Percentiles rank a stretch among this genome's conserved stretches.
Conservation (phyloP, 352 stramenopile species). For the Phytophthora capsici region DNA sequence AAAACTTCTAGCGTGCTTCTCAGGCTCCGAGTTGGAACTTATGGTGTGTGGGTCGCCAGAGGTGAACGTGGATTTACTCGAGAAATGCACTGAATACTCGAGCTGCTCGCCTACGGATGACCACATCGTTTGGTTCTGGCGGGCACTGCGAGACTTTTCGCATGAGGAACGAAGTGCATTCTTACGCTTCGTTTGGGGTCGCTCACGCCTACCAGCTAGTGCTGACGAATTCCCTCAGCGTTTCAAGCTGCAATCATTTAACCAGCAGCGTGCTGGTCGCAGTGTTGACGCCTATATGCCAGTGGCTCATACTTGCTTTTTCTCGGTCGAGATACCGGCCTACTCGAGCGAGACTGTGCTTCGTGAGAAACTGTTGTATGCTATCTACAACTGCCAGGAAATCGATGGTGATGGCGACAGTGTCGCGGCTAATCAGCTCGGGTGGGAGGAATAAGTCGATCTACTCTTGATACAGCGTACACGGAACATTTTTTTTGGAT, state of each 20-base stretch:
- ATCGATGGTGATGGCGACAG: conserved; percentile 91
- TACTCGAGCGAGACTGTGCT: conserved; percentile 91
- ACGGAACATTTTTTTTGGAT: conserved; percentile 13
- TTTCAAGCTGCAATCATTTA: conserved; percentile 93
- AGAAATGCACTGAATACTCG: conserved; percentile 89
- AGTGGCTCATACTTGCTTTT: conserved; percentile 99
- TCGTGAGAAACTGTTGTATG: conserved; percentile 85
- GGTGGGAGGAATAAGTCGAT: conserved; percentile 73
- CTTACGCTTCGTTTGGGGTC: conserved; percentile 93
- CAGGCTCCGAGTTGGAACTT: conserved; percentile 74
- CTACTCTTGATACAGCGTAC: background rate
- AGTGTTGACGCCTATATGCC: conserved; percentile 91
- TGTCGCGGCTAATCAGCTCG: conserved; percentile 80
- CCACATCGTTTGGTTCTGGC: conserved; percentile 91
- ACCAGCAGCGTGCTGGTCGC: conserved; percentile 52
- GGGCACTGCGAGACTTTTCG: conserved; percentile 73
- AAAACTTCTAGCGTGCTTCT: conserved; percentile 82
- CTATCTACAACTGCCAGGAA: conserved; percentile 94
- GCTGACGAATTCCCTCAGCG: conserved; percentile 88
- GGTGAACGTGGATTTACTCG: conserved; percentile 82
- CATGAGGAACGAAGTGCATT: conserved; percentile 89
- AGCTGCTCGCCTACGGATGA: conserved; percentile 70
- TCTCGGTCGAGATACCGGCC: conserved; percentile 94
- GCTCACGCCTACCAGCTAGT: conserved; percentile 84
- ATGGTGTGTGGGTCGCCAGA: conserved; percentile 88